A percentile compares a stretch with the other conserved stretches of the same genome.
phyloP scores from a whole-genome alignment of 192 early-diverging fungal genomes.

The Umbelopsis sp. region DNA sequence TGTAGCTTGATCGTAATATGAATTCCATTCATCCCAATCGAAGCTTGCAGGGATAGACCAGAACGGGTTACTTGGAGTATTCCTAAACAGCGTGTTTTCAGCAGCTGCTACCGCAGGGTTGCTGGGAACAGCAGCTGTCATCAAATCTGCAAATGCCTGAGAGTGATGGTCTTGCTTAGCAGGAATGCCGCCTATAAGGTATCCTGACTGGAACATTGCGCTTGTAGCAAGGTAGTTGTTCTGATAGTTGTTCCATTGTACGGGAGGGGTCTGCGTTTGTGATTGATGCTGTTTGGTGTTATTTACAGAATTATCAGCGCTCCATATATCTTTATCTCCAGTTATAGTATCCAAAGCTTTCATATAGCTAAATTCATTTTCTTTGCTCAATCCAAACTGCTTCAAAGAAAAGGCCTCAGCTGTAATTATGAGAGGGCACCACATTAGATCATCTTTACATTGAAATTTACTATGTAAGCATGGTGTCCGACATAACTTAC shows the following conservation, averaged over 20 bases:
- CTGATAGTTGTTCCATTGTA: neutral
- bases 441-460: neutral
- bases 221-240: neutral
- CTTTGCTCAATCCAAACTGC: slow-evolving; percentile 34
- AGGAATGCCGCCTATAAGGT: neutral
- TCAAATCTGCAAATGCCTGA: neutral
- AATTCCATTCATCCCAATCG: slow-evolving; percentile 37
- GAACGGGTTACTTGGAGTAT: slow-evolving; percentile 39
- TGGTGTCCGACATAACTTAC: too few species aligned
- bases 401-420: slow-evolving; percentile 33
- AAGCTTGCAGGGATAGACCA: slow-evolving; percentile 30
- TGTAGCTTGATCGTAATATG: neutral
- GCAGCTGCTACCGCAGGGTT: neutral
- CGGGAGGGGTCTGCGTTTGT: neutral
- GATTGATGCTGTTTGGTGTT: neutral
- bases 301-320: slow-evolving; percentile 3
- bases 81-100: slow-evolving; percentile 22
- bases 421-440: slow-evolving; percentile 4
- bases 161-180: neutral
- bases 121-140: neutral
- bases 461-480: neutral
- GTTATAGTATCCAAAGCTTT: neutral
- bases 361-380: slow-evolving; percentile 21
- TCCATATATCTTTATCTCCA: neutral
- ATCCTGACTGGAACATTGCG: neutral